Evolutionary conservation across 1,284 basidiomycete genomes (phyloP), one percentile per base, ranked within the genome.

Genomic region (Austroboletus novae-zelandiae): DNA sequence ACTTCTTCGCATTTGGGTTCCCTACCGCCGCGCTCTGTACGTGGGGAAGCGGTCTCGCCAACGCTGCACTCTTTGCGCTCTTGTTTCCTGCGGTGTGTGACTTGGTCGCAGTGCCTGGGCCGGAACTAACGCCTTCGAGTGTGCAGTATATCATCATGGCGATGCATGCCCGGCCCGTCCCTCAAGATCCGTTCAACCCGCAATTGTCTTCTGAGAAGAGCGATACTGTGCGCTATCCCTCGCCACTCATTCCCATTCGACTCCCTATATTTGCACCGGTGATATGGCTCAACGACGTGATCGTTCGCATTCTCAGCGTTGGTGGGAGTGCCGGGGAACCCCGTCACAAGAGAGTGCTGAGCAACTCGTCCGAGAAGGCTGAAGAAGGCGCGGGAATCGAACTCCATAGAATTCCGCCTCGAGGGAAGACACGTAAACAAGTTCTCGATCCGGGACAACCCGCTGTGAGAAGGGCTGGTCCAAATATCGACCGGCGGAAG

Each of bases 1-100:
- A 92, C 67, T 90, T 86, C 62, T 76, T 91, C 51, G 86, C 86
- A 8, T 93, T 91, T 55, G 91, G 90, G 78, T 52, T 89, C 11
- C 83, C 87, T 34, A 77, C 81, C 4, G 80, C 86, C 5, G 78
- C 76, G 4, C 70, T 86, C 30, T 91, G 88, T 63, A 84, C 77
- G 55, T 83, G 79, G 74, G 84, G 84, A 45, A 82, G 80, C 55
- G 77, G 80, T 42, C 77, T 91, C 30, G 86, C 88, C 14, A 91
- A 86, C 60, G 86, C 81, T 18, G 84, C 86, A 8, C 64, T 89
- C 17, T 93, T 92, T 60, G 88, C 89, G 0, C 75, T 92, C 40
- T 64, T 91, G 17, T 40, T 40, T 64, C 91, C 90, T 35, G 74
- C 76, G 43, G 88, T 91, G 62, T 50, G 79, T 70, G 18, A 36